Evolutionary conservation across 495 filamentous ascomycete species (phyloP).

Genomic region (Filosporella fistucella): DNA sequence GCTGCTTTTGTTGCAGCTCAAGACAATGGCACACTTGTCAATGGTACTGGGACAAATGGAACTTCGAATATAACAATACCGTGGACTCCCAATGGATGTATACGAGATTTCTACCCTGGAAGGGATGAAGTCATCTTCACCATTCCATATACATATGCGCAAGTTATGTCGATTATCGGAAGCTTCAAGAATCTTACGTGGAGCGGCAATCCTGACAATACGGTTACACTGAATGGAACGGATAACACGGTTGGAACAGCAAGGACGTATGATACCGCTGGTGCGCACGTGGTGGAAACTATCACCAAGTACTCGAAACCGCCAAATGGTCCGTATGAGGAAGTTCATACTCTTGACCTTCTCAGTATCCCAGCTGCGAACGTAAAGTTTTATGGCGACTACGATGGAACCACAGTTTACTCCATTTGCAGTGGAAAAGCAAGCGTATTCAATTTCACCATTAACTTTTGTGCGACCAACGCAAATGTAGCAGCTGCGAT

Average conservation of each 20-base stretch:
- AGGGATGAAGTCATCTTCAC: slow-evolving; percentile 6
- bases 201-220: slow-evolving; percentile 10
- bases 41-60: no score
- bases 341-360: slow-evolving; percentile 7
- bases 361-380: slow-evolving; percentile 9
- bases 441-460: slow-evolving; percentile 11
- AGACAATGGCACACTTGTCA: no score
- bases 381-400: slow-evolving; percentile 11
- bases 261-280: slow-evolving; percentile 7
- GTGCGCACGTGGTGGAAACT: slow-evolving; percentile 10
- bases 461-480: slow-evolving; percentile 14
- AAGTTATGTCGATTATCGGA: slow-evolving; percentile 15
- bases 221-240: slow-evolving; percentile 12
- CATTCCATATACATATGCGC: slow-evolving; percentile 10
- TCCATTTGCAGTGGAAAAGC: slow-evolving; percentile 9
- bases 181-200: slow-evolving; percentile 11
- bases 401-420: slow-evolving; percentile 11
- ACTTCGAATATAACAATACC: no score
- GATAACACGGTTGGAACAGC: slow-evolving; percentile 15
- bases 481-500: neutral
- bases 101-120: slow-evolving; percentile 6
- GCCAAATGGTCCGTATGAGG: slow-evolving; percentile 9
- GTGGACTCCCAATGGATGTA: slow-evolving; percentile 7
- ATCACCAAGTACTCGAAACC: slow-evolving; percentile 10
- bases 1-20: neutral